Evolutionary conservation across 1,139 yeast species (phyloP), one percentile per base, ranked within the genome.

Genomic region (Kurtzmaniella quercitrusa): DNA sequence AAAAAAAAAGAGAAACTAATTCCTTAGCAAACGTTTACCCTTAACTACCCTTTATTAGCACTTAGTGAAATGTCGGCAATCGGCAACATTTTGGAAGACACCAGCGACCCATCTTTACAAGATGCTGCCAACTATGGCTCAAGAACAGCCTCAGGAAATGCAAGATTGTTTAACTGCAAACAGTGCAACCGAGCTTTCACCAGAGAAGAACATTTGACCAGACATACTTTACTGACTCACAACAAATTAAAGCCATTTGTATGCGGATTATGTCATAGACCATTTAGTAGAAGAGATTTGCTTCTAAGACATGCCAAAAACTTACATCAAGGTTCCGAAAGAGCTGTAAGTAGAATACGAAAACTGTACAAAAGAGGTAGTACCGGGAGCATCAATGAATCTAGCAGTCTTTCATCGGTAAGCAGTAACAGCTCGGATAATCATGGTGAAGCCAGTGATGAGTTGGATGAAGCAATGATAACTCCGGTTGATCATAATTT

Each of bases 101-200:
- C 21, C 11, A 16, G 33, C 11, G 38, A 26, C n/a, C 23, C 36
- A 14, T 23, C 39, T 3, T 12, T 39, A 9, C 43, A 39, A 19
- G 43, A 44, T 14, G 30, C 32, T 8, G 54, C 63, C 41, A 57
- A 63, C 44, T 71, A 65, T 49, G 77, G 77, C 14, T 63, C 74
- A 38, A 70, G 69, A 48, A 72, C 78, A 5, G 63, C 75, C 11
- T 59, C 69, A 17, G 78, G 78, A 2, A 71, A 72, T 50, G 66
- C 76, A 17, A 57, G 78, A 39, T 60, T 72, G 28, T 71, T 57
- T 51, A 68, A 68, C 47, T 72, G 78, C 52, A 57, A 59, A 35
- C 66, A 68, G 43, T 72, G 78, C 50, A 60, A 66, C 42, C 59
- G 76, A 36, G 77, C 78, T 3, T 72, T 72, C 52, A 72, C 76